Conservation (phyloP, 73 alveolate species). For the Paramecium octaurelia region DNA sequence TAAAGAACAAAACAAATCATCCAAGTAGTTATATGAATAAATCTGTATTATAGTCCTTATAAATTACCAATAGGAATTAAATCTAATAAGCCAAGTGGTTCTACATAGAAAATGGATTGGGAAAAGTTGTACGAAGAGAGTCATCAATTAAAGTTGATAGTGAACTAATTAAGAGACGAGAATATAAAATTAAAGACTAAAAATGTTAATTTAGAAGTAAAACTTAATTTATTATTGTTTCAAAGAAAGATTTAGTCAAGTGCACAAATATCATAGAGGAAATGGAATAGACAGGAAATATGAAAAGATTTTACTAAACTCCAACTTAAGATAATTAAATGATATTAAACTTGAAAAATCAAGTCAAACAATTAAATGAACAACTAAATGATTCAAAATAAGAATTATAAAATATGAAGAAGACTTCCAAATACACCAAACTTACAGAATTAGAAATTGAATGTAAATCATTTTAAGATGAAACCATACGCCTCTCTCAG, state of each 20-base stretch:
- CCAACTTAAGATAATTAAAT: constrained; percentile 7
- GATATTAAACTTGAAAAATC: not conserved
- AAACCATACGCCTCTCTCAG: not conserved
- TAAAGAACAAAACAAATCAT: not conserved
- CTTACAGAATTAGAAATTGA: constrained; percentile 28
- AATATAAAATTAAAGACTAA: not conserved
- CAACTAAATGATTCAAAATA: not conserved
- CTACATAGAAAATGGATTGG: constrained; percentile 5
- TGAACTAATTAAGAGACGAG: constrained; percentile 14
- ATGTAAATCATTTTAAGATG: not conserved
- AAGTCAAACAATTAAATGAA: not conserved
- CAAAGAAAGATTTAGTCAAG: constrained; percentile 19
- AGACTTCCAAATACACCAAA: not conserved
- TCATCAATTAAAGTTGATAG: not conserved
- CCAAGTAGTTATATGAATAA: not conserved
- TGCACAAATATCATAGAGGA: not conserved
- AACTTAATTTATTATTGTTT: not conserved
- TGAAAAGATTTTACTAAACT: constrained; percentile 14
- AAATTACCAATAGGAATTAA: not conserved
- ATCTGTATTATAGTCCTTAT: not conserved
- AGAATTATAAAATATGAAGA: not conserved
- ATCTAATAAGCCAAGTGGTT: not conserved
- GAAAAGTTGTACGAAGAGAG: constrained; percentile 5
- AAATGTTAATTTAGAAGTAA: constrained; percentile 31
- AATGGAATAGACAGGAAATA: constrained; percentile 18